Conservation (phyloP, 345 rosid genomes). For the Gossypium anomalum region DNA sequence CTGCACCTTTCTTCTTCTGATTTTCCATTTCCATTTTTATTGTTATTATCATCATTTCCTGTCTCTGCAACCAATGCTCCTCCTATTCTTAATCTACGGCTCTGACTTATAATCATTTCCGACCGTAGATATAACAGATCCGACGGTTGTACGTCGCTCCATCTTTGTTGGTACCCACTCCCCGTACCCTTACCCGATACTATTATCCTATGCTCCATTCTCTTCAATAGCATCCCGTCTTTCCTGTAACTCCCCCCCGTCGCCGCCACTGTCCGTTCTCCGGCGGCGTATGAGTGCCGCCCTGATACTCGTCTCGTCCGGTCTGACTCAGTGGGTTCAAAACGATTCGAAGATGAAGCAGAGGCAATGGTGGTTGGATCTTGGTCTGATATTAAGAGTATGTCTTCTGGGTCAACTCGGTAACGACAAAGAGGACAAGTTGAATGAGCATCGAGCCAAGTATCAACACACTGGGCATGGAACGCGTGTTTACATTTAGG, state of each 20-base stretch:
- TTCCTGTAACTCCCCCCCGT: constrained; percentile 37
- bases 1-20: not conserved
- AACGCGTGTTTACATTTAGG: constrained; percentile 95
- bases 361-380: not conserved
- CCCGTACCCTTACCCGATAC: constrained; percentile 36
- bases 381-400: constrained; percentile 45
- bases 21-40: not conserved
- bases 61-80: not conserved
- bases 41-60: not conserved
- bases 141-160: constrained; percentile 82
- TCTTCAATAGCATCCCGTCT: constrained; percentile 53
- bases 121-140: constrained; percentile 68
- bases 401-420: constrained; percentile 89
- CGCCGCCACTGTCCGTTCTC: constrained; percentile 32
- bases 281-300: constrained; percentile 72
- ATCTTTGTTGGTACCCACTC: constrained; percentile 31
- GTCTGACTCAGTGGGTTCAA: not conserved
- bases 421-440: constrained; percentile 92
- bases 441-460: constrained; percentile 94
- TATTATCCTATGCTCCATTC: constrained; percentile 71
- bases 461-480: constrained; percentile 90
- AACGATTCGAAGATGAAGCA: not conserved
- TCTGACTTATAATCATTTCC: constrained; percentile 60
- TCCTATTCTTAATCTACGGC: constrained; percentile 28
- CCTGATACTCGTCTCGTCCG: constrained; percentile 49